phyloP scores from a whole-genome alignment of 1,284 basidiomycete genomes.

The Cerioporus squamosus region DNA sequence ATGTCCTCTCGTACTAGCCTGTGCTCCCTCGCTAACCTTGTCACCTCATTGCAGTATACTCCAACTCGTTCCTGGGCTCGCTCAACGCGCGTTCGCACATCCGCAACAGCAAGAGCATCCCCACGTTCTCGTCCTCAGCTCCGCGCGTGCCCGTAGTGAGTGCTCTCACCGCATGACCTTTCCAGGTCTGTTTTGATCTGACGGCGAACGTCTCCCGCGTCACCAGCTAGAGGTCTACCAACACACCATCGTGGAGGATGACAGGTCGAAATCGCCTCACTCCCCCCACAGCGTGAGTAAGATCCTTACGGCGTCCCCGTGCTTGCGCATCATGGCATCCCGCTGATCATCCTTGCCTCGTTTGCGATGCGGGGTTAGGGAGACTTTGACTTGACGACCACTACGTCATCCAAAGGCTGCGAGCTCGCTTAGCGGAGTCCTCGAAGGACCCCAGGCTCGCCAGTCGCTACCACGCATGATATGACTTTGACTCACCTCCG shows the following conservation, averaged over 20 bases:
- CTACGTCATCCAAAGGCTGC: background rate
- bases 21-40: background rate
- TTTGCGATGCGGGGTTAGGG: too few species aligned
- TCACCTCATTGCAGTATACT: conserved; percentile 11
- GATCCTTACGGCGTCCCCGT: too few species aligned
- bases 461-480: too few species aligned
- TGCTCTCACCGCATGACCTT: background rate
- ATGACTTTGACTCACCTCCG: too few species aligned
- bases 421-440: background rate
- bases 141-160: conserved; percentile 16
- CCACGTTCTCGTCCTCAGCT: conserved; percentile 7
- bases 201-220: background rate
- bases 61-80: conserved; percentile 24
- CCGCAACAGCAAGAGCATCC: conserved; percentile 13
- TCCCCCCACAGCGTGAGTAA: conserved; percentile 3
- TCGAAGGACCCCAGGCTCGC: too few species aligned
- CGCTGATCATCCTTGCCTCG: too few species aligned
- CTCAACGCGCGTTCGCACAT: conserved; percentile 25
- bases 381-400: too few species aligned
- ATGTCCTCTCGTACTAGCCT: background rate
- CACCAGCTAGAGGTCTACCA: conserved; percentile 11
- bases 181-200: background rate
- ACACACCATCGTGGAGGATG: conserved; percentile 11
- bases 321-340: too few species aligned
- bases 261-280: background rate